A percentile compares a stretch with the other conserved stretches of the same genome.
These are phyloP conservation scores for Metschnikowia koreensis DNA, from an alignment of 805 yeast genomes.

Conservation along the genomic window DNA sequence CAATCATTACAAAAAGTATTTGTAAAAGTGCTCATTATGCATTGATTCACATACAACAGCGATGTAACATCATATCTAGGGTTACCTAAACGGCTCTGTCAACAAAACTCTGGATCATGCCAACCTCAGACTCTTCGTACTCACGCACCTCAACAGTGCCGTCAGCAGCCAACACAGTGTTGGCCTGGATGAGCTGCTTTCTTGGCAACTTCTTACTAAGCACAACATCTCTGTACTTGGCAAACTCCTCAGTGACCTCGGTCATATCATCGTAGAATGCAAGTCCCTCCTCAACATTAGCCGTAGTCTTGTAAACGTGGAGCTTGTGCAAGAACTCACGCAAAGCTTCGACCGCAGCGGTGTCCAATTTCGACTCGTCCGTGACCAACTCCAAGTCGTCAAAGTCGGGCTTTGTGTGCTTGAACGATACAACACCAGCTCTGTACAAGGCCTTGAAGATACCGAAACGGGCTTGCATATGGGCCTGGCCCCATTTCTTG, in stretches of 20 bases:
- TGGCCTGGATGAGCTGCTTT: constrained; percentile 80
- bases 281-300: constrained; percentile 63
- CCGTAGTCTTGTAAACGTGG: constrained; percentile 79
- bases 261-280: constrained; percentile 66
- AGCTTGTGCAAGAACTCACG: constrained; percentile 67
- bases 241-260: constrained; percentile 60
- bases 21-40: no score
- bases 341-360: constrained; percentile 71
- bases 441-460: constrained; percentile 72
- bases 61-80: not conserved
- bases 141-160: constrained; percentile 58
- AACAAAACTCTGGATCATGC: constrained; percentile 74
- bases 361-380: constrained; percentile 60
- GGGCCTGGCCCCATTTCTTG: constrained; percentile 91
- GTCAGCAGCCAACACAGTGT: constrained; percentile 49
- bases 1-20: no score
- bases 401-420: constrained; percentile 45
- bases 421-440: constrained; percentile 62
- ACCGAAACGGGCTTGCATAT: constrained; percentile 89
- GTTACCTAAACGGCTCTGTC: constrained; percentile 42
- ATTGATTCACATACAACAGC: no score
- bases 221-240: constrained; percentile 65
- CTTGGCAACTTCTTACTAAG: constrained; percentile 76
- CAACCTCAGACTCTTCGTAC: constrained; percentile 69
- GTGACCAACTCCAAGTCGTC: constrained; percentile 61